These are phyloP conservation scores for Aspergillus versicolor DNA, from an alignment of 2,329 filamentous ascomycete species.

Conservation along the genomic window DNA sequence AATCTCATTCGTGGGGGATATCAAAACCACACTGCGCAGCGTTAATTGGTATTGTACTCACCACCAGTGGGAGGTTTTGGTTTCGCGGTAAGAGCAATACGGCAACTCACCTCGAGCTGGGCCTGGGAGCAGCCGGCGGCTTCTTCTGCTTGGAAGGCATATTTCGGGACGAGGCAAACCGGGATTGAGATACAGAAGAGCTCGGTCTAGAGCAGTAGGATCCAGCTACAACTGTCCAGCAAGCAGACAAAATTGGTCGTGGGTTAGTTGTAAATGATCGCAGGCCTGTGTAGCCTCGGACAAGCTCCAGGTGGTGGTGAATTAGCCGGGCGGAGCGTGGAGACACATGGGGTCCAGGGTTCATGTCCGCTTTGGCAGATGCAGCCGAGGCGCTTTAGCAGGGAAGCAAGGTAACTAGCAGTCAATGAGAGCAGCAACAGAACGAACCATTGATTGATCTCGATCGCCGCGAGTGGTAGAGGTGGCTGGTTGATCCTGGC, in stretches of 20 bases:
- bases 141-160: conserved; percentile 35
- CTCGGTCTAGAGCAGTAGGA: conserved; percentile 11
- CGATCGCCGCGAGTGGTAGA: background rate
- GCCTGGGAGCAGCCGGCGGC: conserved; percentile 51
- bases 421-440: background rate
- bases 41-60: conserved; percentile 10
- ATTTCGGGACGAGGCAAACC: conserved; percentile 10
- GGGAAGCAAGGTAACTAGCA: background rate
- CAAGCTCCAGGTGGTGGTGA: conserved; percentile 5
- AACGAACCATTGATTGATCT: background rate
- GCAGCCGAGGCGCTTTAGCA: conserved; percentile 7
- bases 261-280: conserved; percentile 5
- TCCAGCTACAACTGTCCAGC: background rate
- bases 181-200: conserved; percentile 12
- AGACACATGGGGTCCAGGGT: conserved; percentile 7
- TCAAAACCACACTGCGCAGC: conserved; percentile 67
- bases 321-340: conserved; percentile 12
- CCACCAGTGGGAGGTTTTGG: too few relatives aligned
- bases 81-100: background rate
- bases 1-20: conserved; percentile 84
- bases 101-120: conserved; percentile 60
- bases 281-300: conserved; percentile 9
- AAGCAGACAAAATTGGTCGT: background rate
- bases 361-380: conserved; percentile 9
- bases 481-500: background rate